These are phyloP conservation scores for Aspergillus unguis DNA, from an alignment of 2,329 filamentous ascomycete species.

Conservation along the genomic window DNA sequence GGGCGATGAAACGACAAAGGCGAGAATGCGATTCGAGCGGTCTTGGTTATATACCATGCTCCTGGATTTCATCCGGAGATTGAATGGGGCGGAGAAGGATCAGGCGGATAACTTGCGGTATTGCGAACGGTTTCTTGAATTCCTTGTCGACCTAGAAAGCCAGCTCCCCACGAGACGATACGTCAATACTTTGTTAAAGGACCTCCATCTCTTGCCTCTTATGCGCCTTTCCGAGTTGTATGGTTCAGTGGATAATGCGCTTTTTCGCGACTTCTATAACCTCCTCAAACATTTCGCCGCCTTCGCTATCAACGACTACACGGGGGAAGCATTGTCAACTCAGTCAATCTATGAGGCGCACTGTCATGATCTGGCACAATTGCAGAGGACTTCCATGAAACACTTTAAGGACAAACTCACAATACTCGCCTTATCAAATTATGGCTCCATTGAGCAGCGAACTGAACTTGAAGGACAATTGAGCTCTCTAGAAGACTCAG, in stretches of 20 bases:
- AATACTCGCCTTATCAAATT: conserved; percentile 89
- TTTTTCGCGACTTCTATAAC: conserved; percentile 75
- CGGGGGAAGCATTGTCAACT: conserved; percentile 69
- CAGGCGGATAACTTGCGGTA: conserved; percentile 66
- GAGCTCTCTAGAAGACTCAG: conserved; percentile 67
- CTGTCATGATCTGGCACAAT: conserved; percentile 68
- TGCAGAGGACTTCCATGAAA: conserved; percentile 76
- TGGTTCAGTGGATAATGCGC: conserved; percentile 67
- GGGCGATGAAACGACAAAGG: conserved; percentile 74
- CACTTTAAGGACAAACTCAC: conserved; percentile 86
- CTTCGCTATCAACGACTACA: conserved; percentile 90
- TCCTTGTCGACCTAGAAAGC: conserved; percentile 85
- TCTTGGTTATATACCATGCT: conserved; percentile 88
- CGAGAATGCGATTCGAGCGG: conserved; percentile 81
- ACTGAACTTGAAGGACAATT: conserved; percentile 75
- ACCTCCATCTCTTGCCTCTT: conserved; percentile 76
- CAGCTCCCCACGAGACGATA: conserved; percentile 92
- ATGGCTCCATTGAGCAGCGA: conserved; percentile 78
- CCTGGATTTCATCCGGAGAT: conserved; percentile 72
- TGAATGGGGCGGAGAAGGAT: conserved; percentile 55
- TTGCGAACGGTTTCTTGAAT: conserved; percentile 89
- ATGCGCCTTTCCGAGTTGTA: conserved; percentile 77
- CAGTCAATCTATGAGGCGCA: conserved; percentile 76
- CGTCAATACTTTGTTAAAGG: conserved; percentile 80
- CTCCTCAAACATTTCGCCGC: conserved; percentile 83